Percentiles rank a stretch among this genome's conserved stretches.
phyloP scores from a whole-genome alignment of 2,329 filamentous ascomycete genomes.

The Penicillium sclerotiorum region DNA sequence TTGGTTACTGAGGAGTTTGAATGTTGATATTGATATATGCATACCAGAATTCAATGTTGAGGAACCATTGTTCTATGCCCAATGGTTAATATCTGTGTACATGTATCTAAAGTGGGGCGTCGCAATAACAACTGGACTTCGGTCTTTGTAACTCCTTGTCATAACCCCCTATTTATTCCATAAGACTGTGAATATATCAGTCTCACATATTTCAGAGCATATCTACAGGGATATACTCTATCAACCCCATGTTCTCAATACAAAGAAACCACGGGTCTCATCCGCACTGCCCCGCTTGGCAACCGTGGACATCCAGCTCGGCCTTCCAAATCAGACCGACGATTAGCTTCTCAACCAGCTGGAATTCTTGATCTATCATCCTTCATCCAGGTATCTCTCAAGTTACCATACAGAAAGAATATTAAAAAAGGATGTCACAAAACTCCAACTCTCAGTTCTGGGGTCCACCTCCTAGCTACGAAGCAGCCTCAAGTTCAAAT shows the following conservation, averaged over 20 bases:
- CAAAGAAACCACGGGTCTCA: slow-evolving; percentile 4
- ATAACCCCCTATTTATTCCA: no score
- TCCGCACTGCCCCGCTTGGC: slow-evolving; percentile 27
- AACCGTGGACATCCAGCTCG: slow-evolving; percentile 4
- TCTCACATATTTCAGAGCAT: no score
- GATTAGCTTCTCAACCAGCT: neutral
- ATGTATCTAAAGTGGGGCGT: no score
- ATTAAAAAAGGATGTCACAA: neutral
- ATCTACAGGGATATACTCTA: no score
- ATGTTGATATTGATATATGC: no score
- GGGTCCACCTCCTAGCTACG: slow-evolving; percentile 24
- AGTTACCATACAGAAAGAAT: neutral
- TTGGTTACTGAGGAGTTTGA: no score
- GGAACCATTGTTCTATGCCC: no score
- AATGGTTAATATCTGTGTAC: no score
- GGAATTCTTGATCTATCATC: neutral
- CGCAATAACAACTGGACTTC: no score
- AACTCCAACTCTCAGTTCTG: neutral
- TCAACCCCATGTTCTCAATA: neutral
- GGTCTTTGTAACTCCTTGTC: no score
- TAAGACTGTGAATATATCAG: no score
- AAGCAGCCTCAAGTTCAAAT: slow-evolving; percentile 17
- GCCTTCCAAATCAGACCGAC: slow-evolving; percentile 1
- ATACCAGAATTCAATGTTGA: no score
- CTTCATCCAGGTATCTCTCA: neutral